Evolutionary conservation across 768 basidiomycete species (phyloP).

Genomic region (Solioccasus polychromus): DNA sequence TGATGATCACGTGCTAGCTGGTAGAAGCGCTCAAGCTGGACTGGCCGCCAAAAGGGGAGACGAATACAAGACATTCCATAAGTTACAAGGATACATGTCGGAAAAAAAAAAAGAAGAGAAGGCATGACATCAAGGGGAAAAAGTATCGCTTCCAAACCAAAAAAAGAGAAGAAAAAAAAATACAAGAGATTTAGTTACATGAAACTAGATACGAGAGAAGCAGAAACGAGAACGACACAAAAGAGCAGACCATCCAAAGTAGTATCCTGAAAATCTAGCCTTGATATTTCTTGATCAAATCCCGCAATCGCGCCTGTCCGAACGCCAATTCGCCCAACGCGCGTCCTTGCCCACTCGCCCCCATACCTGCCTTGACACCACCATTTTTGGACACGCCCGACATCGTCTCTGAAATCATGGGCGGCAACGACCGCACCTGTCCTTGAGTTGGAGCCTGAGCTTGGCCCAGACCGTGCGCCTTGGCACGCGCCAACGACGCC

Average conservation of each 20-base stretch:
- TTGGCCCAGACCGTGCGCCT: constrained; percentile 16
- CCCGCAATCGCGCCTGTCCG: constrained; percentile 72
- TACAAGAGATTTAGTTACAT: no score
- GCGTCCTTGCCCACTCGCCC: constrained; percentile 10
- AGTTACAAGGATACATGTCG: no score
- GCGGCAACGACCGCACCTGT: constrained; percentile 24
- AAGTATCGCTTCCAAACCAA: neutral
- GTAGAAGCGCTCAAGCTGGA: no score
- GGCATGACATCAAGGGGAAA: neutral
- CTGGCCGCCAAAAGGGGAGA: no score
- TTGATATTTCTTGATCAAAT: constrained; percentile 83
- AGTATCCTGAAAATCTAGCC: constrained; percentile 24
- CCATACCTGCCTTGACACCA: constrained; percentile 2
- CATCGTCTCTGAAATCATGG: constrained; percentile 34
- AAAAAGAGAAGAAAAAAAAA: neutral
- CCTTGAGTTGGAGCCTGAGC: no score
- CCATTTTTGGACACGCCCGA: constrained; percentile 15
- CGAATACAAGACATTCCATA: constrained; percentile 10
- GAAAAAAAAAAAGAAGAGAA: neutral
- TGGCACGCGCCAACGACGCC: constrained; percentile 65
- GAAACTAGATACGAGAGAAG: no score
- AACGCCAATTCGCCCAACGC: constrained; percentile 55
- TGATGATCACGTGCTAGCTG: no score
- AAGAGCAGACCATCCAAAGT: neutral
- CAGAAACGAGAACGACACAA: no score